Evolutionary conservation across 768 basidiomycete species (phyloP), one percentile per base, ranked within the genome.

Genomic region (Bullera alba): DNA sequence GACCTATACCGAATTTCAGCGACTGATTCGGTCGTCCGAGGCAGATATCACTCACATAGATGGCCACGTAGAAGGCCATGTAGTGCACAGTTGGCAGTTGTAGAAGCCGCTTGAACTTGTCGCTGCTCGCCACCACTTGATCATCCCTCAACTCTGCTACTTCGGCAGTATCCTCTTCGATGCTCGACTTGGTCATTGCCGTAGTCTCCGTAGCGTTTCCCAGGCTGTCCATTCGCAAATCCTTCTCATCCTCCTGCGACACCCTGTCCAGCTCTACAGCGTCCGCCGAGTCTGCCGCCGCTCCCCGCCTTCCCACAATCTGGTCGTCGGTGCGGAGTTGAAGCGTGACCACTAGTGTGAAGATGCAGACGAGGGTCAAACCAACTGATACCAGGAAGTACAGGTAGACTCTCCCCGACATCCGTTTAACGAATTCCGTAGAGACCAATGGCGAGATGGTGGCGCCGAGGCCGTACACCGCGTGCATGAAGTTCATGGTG

Each of bases 311-410:
- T 14, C 68, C 66, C 8, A 70, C 64, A 3, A 70, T 39, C 83
- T 87, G 82, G 60, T 87, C 82, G 63, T 87, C 85, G 0, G 70
- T 77, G 63, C 81, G 82, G 43, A 84, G 71, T n/a, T 80, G 77
- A 72, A 91, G 89, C 2, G 85, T 79, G 2, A 60, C 49, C 2
- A 77, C 56, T 4, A 90, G 70, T 3, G 81, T 45, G 8, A 78
- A 32, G 1, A 78, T 75, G 56, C 85, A 87, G 35, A 75, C 55
- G 15, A 81, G 48, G 0, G 85, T 81, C n/a, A 91, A 56, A 1
- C 80, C 83, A 0, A 89, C 70, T 0, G 86, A 86, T 0, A 74
- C 74, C 7, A 89, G 76, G 61, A 82, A 91, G 66, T 89, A 84
- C 67, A 85, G 83, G 0, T 64, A 61, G 17, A 59, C 57, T 10